A percentile compares a stretch with the other conserved stretches of the same genome.
Evolutionary conservation across 306 rosid species (phyloP).

Genomic region (Lablab purpureus): DNA sequence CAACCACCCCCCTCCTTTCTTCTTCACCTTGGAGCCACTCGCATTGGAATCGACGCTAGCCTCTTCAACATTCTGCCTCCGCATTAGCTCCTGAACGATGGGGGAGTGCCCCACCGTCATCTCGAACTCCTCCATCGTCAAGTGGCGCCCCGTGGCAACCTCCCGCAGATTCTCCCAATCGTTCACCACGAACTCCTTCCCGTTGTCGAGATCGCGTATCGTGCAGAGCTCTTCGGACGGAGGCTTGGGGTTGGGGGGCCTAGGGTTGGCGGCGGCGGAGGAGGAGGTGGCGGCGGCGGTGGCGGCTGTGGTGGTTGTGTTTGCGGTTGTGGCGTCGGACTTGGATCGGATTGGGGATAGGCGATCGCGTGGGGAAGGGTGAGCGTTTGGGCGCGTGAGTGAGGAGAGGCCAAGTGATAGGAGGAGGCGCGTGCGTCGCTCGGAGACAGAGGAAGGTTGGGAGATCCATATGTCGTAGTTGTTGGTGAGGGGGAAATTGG

Average conservation of each 20-base stretch:
- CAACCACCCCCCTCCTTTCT: slow-evolving; percentile 89
- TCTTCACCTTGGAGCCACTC: slow-evolving; percentile 64
- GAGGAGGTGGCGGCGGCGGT: slow-evolving; percentile 51
- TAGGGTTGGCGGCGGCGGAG: slow-evolving; percentile 6
- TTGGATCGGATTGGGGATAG: slow-evolving; percentile 61
- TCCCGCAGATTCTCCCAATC: slow-evolving; percentile 80
- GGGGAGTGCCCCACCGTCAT: slow-evolving; percentile 97
- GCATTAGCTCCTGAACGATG: slow-evolving; percentile 95
- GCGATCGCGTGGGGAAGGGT: slow-evolving; percentile 66
- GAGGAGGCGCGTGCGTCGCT: slow-evolving; percentile 83
- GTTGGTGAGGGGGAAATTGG: slow-evolving; percentile 45
- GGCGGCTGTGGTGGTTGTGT: not conserved
- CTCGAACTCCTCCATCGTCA: slow-evolving; percentile 98
- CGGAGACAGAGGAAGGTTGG: slow-evolving; percentile 87
- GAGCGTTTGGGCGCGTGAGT: slow-evolving; percentile 57
- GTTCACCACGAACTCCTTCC: slow-evolving; percentile 92
- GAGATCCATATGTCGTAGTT: slow-evolving; percentile 94
- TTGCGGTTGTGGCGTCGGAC: slow-evolving; percentile 53
- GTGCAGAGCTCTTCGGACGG: slow-evolving; percentile 51
- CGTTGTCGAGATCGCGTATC: slow-evolving; percentile 91
- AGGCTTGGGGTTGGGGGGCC: not conserved
- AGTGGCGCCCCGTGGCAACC: slow-evolving; percentile 88
- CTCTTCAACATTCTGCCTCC: slow-evolving; percentile 84
- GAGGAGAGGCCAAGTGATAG: slow-evolving; percentile 76
- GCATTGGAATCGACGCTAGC: slow-evolving; percentile 42